These are phyloP conservation scores for Syncephalastrum racemosum DNA, from an alignment of 371 early-diverging fungal genomes.

Conservation along the genomic window DNA sequence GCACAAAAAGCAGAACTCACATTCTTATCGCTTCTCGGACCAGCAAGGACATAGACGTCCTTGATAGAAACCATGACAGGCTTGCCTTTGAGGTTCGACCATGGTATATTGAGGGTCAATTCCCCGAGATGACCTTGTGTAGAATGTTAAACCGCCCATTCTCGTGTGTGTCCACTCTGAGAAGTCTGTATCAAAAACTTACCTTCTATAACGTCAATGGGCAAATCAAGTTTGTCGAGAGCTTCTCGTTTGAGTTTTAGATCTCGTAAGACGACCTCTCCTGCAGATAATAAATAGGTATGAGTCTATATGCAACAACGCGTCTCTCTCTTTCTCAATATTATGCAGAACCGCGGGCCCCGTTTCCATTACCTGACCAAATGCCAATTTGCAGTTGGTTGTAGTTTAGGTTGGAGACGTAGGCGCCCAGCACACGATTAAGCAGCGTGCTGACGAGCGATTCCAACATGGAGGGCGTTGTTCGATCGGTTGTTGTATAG, in stretches of 20 bases:
- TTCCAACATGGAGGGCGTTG: slow-evolving; percentile 74
- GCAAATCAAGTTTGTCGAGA: slow-evolving; percentile 90
- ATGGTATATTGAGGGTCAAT: slow-evolving; percentile 90
- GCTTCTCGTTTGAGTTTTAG: slow-evolving; percentile 88
- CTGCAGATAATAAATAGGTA: slow-evolving; percentile 40
- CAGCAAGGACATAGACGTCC: slow-evolving; percentile 86
- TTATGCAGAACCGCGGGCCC: neutral
- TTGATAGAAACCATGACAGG: slow-evolving; percentile 89
- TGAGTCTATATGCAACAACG: neutral
- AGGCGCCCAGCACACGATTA: slow-evolving; percentile 92
- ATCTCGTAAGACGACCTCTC: slow-evolving; percentile 94
- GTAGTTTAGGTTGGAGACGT: slow-evolving; percentile 94
- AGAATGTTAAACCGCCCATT: slow-evolving; percentile 1
- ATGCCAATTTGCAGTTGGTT: slow-evolving; percentile 95
- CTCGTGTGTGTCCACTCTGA: neutral
- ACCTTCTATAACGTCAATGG: slow-evolving; percentile 94
- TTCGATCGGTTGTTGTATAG: too few relatives aligned
- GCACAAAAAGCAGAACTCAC: slow-evolving; percentile 3
- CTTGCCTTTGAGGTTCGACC: slow-evolving; percentile 93
- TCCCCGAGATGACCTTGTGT: slow-evolving; percentile 68
- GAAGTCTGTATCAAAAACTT: too few relatives aligned
- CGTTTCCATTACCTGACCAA: slow-evolving; percentile 80
- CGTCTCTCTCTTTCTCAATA: neutral
- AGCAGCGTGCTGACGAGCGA: slow-evolving; percentile 85
- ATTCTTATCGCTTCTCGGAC: slow-evolving; percentile 76